Base-by-base conservation (phyloP, 2,329 filamentous ascomycete genomes). In the Hymenoscyphus fraxineus region DNA sequence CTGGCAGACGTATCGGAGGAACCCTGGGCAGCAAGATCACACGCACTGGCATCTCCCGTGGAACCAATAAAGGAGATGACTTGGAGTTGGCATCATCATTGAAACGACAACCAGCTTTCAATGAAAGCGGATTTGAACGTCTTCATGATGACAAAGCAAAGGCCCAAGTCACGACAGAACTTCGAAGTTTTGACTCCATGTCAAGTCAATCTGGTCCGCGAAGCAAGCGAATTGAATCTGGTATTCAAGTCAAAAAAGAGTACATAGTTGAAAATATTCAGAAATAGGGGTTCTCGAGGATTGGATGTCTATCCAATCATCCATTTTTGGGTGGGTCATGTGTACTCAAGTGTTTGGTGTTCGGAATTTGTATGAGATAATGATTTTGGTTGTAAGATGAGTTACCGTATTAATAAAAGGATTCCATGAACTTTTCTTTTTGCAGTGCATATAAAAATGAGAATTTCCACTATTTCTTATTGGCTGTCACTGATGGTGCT, bases 91-190 rank as follows among this genome's bases (percentile, higher is more conserved):
- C 31, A 58, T 19, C 55, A 27, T 27, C 27, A 27, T 27, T 27
- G 16, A 58, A 32, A 58, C 55, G 55, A 38, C 15, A 58, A 12
- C n/a, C 55, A n/a, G 27, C 31, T 22, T 58, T 58, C 31, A 58
- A 38, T 16, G 55, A 58, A n/a, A 58, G 55, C 31, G 55, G 55
- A 9, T 58, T 58, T 58, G 27, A 58, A 39, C 56, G 56, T 35
- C 56, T 58, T 39, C 9, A 58, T 7, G 56, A 58, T 6, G 56
- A 35, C 32, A 58, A 39, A 19, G 31, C 19, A 12, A 58, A 35
- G 19, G 38, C 38, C 56, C 56, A 58, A 16, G 16, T 39, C 19
- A 58, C 32, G n/a, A 19, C 56, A 58, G 19, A 39, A 22, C 32
- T 39, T 39, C 27, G 19, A 12, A 35, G n/a, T 10, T 51, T 19